Evolutionary conservation across 768 basidiomycete genomes (phyloP).

Genomic region (Phallus indusiatus): DNA sequence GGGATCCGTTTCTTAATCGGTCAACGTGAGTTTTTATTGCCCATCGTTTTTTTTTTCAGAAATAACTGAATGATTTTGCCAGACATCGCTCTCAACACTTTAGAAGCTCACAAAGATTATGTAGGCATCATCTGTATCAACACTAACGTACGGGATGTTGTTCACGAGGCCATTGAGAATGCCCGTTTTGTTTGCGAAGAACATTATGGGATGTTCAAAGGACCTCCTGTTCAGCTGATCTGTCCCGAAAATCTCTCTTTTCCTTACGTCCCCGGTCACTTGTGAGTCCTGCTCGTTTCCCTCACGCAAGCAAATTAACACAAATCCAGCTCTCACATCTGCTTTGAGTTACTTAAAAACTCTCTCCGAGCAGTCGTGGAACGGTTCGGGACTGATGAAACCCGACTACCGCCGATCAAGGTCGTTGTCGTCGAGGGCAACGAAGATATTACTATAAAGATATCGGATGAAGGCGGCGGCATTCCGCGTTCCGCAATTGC

Average conservation of each 20-base stretch:
- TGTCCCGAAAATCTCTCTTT: slow-evolving; percentile 82
- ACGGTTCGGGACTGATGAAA: slow-evolving; percentile 72
- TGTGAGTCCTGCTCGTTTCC: slow-evolving; percentile 26
- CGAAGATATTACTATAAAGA: slow-evolving; percentile 99
- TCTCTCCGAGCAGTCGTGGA: slow-evolving; percentile 95
- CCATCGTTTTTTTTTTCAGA: slow-evolving; percentile 2
- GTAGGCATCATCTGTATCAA: slow-evolving; percentile 97
- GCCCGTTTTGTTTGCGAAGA: slow-evolving; percentile 54
- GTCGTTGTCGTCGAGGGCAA: slow-evolving; percentile 95
- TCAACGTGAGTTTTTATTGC: slow-evolving; percentile 75
- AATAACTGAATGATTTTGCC: background rate
- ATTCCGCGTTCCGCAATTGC: slow-evolving; percentile 85
- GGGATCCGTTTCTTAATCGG: slow-evolving; percentile 96
- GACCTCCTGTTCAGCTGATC: slow-evolving; percentile 92
- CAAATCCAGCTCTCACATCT: slow-evolving; percentile 65
- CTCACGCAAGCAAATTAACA: background rate
- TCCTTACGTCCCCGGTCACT: slow-evolving; percentile 92
- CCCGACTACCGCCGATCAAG: slow-evolving; percentile 80
- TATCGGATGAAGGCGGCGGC: slow-evolving; percentile 93
- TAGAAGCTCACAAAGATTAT: slow-evolving; percentile 82
- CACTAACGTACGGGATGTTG: slow-evolving; percentile 92
- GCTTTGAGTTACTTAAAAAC: slow-evolving; percentile 96
- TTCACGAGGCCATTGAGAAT: slow-evolving; percentile 98
- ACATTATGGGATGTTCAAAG: slow-evolving; percentile 80
- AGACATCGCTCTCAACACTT: slow-evolving; percentile 89